Percentiles rank a stretch among this genome's conserved stretches.
Evolutionary conservation across 768 basidiomycete species (phyloP).

Genomic region (Suillus ampliporus): DNA sequence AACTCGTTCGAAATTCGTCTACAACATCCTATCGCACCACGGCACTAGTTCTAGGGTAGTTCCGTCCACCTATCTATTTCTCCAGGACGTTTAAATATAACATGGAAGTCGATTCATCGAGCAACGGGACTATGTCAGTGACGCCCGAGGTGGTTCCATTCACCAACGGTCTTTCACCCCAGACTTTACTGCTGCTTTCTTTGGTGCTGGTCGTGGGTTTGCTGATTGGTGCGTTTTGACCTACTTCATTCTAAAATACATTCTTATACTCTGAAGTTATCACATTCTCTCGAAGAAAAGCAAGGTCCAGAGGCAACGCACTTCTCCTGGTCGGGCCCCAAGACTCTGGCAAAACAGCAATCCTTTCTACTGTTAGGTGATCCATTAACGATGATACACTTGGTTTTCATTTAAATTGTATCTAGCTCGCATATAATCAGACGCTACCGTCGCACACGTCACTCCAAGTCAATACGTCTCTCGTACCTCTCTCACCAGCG

Average conservation of each 20-base stretch:
- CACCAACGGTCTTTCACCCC: conserved; percentile 43
- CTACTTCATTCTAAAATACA: neutral
- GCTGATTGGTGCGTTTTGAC: conserved; percentile 45
- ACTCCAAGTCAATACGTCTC: conserved; percentile 70
- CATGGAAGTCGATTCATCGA: conserved; percentile 21
- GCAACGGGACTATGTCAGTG: conserved; percentile 13
- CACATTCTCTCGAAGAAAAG: conserved; percentile 48
- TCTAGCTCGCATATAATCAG: conserved; percentile 68
- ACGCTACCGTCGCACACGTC: conserved; percentile 76
- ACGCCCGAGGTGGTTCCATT: conserved; percentile 45
- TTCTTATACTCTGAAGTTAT: conserved; percentile 32
- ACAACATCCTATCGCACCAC: neutral
- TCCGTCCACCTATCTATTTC: neutral
- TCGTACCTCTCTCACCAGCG: conserved; percentile 47
- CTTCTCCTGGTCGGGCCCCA: conserved; percentile 78
- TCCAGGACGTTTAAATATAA: neutral
- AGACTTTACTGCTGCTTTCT: conserved; percentile 47
- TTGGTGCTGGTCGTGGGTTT: conserved; percentile 49
- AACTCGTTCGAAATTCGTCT: neutral
- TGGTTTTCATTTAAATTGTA: conserved; percentile 16
- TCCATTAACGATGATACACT: conserved; percentile 9
- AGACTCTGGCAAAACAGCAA: conserved; percentile 83
- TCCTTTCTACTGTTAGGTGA: conserved; percentile 68
- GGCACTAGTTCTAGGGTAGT: neutral
- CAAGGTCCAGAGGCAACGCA: conserved; percentile 56